Conservation (phyloP, 371 early-diverging fungal genomes). For the Blakeslea trispora region DNA sequence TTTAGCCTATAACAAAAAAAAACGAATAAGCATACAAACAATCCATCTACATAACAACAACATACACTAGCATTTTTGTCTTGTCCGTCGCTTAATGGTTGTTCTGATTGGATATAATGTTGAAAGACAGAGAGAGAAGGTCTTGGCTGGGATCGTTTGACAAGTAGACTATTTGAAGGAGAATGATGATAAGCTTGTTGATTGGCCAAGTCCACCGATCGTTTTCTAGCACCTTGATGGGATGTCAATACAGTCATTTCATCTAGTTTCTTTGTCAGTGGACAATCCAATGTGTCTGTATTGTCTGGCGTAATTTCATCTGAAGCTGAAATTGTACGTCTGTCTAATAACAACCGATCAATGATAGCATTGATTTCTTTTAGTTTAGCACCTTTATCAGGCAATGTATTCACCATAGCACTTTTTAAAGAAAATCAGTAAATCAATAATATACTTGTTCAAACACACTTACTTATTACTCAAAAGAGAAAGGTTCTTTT, state of each 20-base stretch:
- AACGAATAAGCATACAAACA: too few relatives aligned
- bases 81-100: too few relatives aligned
- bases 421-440: background rate
- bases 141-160: constrained; percentile 12
- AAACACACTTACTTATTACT: background rate
- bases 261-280: constrained; percentile 22
- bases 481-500: background rate
- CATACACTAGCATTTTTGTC: background rate
- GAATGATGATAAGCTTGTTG: constrained; percentile 16
- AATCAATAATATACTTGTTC: too few relatives aligned
- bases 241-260: constrained; percentile 24
- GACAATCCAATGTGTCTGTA: constrained; percentile 15
- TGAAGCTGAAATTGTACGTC: background rate
- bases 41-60: background rate
- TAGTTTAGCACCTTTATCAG: constrained; percentile 27
- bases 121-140: constrained; percentile 15
- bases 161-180: constrained; percentile 14
- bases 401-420: constrained; percentile 18
- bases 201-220: constrained; percentile 29
- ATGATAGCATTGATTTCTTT: constrained; percentile 25
- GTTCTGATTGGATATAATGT: background rate
- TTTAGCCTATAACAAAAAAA: constrained; percentile 16
- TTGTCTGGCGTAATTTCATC: constrained; percentile 16
- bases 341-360: constrained; percentile 12
- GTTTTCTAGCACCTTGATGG: constrained; percentile 26